Base-by-base conservation (phyloP, 768 basidiomycete genomes). In the Rhizopogon vinicolor region DNA sequence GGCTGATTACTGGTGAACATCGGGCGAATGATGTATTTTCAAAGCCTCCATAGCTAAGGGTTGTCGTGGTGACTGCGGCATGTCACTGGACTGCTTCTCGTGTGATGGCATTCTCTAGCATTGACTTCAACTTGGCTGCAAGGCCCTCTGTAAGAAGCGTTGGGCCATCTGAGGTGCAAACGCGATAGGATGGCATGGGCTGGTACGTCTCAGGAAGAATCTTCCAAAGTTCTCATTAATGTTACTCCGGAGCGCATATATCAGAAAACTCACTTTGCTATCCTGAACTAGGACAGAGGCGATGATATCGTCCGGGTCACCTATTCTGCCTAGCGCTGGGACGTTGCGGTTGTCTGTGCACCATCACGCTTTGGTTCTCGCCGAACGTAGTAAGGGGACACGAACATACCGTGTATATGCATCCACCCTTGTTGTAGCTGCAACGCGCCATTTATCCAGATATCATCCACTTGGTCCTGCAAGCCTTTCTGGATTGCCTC, bases 291-390 rank as follows among this genome's bases (percentile, higher is more conserved):
- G 74, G 10, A 93, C 89, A 2, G 86, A 79, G 3, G 78, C 91
- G 44, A 93, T 77, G 56, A 93, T 93, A 67, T 93, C 91, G 62
- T 93, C 91, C 1, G 88, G 86, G 63, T 91, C 87, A 13, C 89
- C 89, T 50, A 91, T 86, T 44, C 91, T 77, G 1, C 84, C 86
- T 7, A 89, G 66, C 12, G 88, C 79, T 1, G 91, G 91, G 6
- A 89, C 63, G 54, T 93, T 92, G 41, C 91, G 79, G 45, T 77
- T 75, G 64, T 93, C 91, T 91, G 22, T 39, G 41, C 28, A 16
- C 33, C 3, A 35, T 44, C 3, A 7, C 19, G 22, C 37, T 10
- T 29, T 42, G 19, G 7, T 51, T 60, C 53, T 7, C 37, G 41
- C 37, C 16, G 31, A 51, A 25, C 14, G 28, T 8, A 13, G 25